Evolutionary conservation across 1,284 basidiomycete species (phyloP), one percentile per base, ranked within the genome.

Genomic region (Cystobasidium slooffiae): DNA sequence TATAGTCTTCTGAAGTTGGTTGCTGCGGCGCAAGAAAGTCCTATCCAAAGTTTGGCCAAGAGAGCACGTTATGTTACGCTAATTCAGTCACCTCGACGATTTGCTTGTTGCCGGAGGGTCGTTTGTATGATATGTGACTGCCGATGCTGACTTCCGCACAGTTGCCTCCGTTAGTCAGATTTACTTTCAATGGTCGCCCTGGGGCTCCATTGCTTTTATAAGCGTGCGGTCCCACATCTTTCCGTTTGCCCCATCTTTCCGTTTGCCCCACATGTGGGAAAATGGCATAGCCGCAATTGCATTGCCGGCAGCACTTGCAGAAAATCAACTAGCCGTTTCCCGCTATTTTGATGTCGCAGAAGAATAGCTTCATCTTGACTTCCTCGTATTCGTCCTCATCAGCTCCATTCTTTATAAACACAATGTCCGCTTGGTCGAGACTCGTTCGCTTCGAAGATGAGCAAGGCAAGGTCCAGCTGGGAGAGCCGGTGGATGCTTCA

Each of bases 391-490:
- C 22, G 12, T 10, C 39, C 9, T n/a, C n/a, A 4, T 18, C 9
- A 41, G 3, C 39, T 18, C 9, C 7, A n/a, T 39, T 6, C 16
- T 18, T 18, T 31, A 59, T 41, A 39, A 43, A 16, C 14, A 41
- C 44, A 49, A 75, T 75, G 73, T 18, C 73, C 20, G 31, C 64
- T 43, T 81, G 79, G 78, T 68, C 44, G 20, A 76, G 80, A 31
- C 77, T 81, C 22, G 76, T 80, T 52, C 78, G 80, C 31, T 81
- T 80, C 76, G 58, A 76, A 62, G 62, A 77, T 8, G 44, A 74
- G 52, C 76, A 79, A 49, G 78, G 78, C 12, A 74, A 75, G 52
- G 66, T 67, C 46, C 68, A 77, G 46, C 75, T 78, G 22, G 80
- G 80, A 18, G 78, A 81, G 67, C 80, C 80, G 0, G 70, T 78